Percentiles rank a stretch among this genome's conserved stretches.
These are phyloP conservation scores for Hypomontagnella submonticulosa DNA, from an alignment of 495 filamentous ascomycete species.

Conservation along the genomic window DNA sequence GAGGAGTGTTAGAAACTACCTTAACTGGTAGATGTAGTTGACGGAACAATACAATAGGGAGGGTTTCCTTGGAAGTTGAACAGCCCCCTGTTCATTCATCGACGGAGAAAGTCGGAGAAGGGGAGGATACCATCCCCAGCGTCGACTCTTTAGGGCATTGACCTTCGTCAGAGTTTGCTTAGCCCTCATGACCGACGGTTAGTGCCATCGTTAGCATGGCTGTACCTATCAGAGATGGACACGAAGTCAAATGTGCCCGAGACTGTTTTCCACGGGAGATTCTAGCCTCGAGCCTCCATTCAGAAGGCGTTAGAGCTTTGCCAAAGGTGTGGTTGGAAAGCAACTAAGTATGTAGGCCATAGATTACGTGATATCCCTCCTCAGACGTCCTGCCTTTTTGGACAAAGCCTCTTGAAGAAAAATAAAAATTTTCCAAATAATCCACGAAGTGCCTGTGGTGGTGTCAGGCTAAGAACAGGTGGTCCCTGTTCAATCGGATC, in stretches of 20 bases:
- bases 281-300: constrained; percentile 21
- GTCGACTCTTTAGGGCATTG: constrained; percentile 16
- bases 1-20: constrained; percentile 21
- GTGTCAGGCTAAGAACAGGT: constrained; percentile 6
- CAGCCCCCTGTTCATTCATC: constrained; percentile 14
- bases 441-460: neutral
- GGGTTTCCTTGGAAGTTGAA: constrained; percentile 13
- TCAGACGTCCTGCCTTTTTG: constrained; percentile 8
- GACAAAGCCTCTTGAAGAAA: neutral
- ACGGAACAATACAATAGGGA: constrained; percentile 15
- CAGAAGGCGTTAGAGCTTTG: constrained; percentile 15
- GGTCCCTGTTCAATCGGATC: constrained; percentile 18
- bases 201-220: constrained; percentile 16
- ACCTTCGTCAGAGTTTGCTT: constrained; percentile 31
- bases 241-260: constrained; percentile 16
- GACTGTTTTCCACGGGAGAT: constrained; percentile 9
- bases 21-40: constrained; percentile 25
- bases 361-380: constrained; percentile 19
- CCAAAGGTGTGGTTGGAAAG: constrained; percentile 11
- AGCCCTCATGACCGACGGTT: constrained; percentile 34
- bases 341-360: neutral
- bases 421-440: neutral
- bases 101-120: constrained; percentile 39
- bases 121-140: constrained; percentile 9
- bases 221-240: constrained; percentile 41